A percentile compares a stretch with the other conserved stretches of the same genome.
These are phyloP conservation scores for Colletotrichum sp. DNA, from an alignment of 2,329 filamentous ascomycete species.

Conservation along the genomic window DNA sequence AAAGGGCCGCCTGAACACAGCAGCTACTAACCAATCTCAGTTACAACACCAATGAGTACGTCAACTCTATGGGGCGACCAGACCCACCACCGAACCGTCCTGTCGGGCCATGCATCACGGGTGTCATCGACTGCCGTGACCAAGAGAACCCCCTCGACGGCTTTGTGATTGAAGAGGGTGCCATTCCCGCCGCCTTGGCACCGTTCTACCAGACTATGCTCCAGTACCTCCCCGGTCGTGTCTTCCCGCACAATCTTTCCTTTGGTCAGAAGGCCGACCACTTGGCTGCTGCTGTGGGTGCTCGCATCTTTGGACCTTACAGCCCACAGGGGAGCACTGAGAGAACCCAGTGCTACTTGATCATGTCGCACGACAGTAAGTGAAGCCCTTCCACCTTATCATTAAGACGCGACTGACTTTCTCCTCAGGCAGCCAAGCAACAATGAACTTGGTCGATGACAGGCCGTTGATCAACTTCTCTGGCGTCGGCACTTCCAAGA, in stretches of 20 bases:
- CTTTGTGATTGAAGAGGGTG: slow-evolving; percentile 69
- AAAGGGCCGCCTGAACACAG: not conserved
- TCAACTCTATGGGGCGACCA: slow-evolving; percentile 60
- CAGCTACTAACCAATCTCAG: slow-evolving; percentile 31
- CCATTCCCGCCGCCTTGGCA: slow-evolving; percentile 61
- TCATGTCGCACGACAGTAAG: slow-evolving; percentile 69
- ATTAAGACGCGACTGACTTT: not conserved
- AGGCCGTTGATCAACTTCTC: slow-evolving; percentile 63
- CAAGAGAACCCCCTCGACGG: slow-evolving; percentile 61
- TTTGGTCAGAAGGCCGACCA: slow-evolving; percentile 47
- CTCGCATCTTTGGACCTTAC: slow-evolving; percentile 63
- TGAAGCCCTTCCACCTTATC: not conserved
- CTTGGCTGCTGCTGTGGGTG: slow-evolving; percentile 52
- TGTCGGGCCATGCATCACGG: slow-evolving; percentile 66
- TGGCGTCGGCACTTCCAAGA: slow-evolving; percentile 60
- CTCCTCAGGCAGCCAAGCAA: slow-evolving; percentile 56
- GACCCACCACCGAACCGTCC: slow-evolving; percentile 54
- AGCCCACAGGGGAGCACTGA: slow-evolving; percentile 58
- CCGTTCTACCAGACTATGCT: slow-evolving; percentile 62
- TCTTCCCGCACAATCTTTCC: slow-evolving; percentile 40
- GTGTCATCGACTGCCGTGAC: slow-evolving; percentile 64
- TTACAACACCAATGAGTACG: slow-evolving; percentile 62
- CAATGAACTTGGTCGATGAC: slow-evolving; percentile 62
- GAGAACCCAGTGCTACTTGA: slow-evolving; percentile 66
- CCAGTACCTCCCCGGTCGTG: slow-evolving; percentile 55